Conservation (phyloP, 768 basidiomycete species). For the Pleurotus pulmonarius region DNA sequence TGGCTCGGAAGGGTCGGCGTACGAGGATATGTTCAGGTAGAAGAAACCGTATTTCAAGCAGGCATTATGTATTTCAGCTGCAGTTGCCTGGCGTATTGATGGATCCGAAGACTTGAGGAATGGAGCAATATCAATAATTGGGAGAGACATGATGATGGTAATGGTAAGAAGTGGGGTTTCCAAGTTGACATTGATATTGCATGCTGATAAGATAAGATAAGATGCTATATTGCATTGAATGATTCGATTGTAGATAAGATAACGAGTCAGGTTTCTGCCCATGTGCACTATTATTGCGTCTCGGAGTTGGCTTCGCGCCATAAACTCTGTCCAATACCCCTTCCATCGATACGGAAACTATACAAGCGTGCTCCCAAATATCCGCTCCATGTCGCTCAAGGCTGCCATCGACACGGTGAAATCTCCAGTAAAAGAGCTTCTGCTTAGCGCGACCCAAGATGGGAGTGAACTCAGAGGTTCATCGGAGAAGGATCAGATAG, state of each 20-base stretch:
- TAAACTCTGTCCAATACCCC: not conserved
- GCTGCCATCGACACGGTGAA: slow-evolving; percentile 42
- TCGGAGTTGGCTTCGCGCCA: not conserved
- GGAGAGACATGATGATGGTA: slow-evolving; percentile 33
- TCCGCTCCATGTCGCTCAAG: slow-evolving; percentile 50
- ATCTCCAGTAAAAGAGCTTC: slow-evolving; percentile 52
- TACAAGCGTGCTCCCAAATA: not conserved
- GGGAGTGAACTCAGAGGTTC: slow-evolving; percentile 44
- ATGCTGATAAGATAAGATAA: no score
- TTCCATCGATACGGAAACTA: not conserved
- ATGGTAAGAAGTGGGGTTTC: no score
- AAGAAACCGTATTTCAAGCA: slow-evolving; percentile 86
- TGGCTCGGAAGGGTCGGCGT: slow-evolving; percentile 52
- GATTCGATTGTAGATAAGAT: slow-evolving; percentile 3
- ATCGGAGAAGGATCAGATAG: slow-evolving; percentile 44
- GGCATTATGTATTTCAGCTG: slow-evolving; percentile 64
- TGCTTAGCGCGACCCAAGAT: slow-evolving; percentile 42
- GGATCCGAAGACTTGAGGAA: slow-evolving; percentile 40
- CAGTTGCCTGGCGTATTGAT: slow-evolving; percentile 39
- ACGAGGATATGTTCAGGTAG: slow-evolving; percentile 72
- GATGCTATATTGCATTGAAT: no score
- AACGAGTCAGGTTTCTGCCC: not conserved
- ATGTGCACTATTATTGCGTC: not conserved
- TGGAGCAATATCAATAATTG: slow-evolving; percentile 71
- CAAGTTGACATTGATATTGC: no score